These are phyloP conservation scores for Cicer pinnatifidum DNA, from an alignment of 306 rosid genomes.

Conservation along the genomic window DNA sequence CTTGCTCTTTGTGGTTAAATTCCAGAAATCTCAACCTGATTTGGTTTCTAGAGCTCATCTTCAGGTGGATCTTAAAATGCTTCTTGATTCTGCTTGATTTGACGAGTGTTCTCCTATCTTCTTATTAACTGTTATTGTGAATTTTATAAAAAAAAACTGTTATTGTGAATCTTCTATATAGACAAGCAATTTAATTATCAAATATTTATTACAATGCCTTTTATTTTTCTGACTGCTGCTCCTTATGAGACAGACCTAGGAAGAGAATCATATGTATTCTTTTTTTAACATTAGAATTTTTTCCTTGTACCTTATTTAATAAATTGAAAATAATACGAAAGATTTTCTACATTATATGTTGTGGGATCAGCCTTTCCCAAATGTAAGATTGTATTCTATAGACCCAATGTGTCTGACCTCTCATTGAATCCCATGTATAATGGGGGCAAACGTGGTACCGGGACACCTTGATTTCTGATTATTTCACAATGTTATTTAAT, in stretches of 20 bases:
- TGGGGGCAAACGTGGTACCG: background rate
- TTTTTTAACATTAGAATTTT: conserved; percentile 13
- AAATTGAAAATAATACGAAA: conserved; percentile 7
- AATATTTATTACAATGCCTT: conserved; percentile 20
- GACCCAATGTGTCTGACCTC: background rate
- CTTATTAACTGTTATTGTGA: conserved; percentile 1
- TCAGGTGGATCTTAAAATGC: conserved; percentile 62
- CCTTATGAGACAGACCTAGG: conserved; percentile 5
- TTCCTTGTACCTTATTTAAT: conserved; percentile 21
- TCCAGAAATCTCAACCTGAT: conserved; percentile 91
- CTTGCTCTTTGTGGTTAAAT: conserved; percentile 81
- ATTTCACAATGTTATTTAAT: no score
- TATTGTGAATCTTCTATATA: conserved; percentile 19
- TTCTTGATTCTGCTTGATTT: conserved; percentile 34
- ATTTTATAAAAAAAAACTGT: background rate
- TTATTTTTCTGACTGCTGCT: conserved; percentile 25
- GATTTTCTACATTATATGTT: conserved; percentile 26
- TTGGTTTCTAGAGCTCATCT: conserved; percentile 95
- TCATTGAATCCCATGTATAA: background rate
- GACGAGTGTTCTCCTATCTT: conserved; percentile 24
- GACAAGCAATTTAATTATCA: conserved; percentile 15
- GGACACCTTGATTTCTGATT: no score
- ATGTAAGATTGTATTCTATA: background rate
- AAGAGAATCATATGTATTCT: conserved; percentile 27
- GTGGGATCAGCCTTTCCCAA: conserved; percentile 13